Base-by-base conservation (phyloP, 805 yeast species). In the Naumovozyma baii region DNA sequence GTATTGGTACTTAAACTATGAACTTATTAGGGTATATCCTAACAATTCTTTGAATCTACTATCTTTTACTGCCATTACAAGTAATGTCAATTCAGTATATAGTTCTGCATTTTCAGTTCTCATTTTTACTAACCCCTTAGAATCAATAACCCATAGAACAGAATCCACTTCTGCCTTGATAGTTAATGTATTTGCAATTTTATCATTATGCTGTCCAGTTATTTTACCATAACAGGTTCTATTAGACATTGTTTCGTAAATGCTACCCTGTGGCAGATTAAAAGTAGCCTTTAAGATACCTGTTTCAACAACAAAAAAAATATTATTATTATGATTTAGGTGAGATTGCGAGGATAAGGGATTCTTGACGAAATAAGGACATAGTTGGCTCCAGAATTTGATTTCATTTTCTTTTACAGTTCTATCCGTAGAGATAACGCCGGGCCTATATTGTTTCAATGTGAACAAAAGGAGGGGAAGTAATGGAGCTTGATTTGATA, bases 31-130 rank as follows among this genome's bases (percentile, higher is more conserved):
- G 18, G 87, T 72, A 55, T 83, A 84, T 2, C 92, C 85, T 3
- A 90, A 73, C 47, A 86, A 66, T 19, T 83, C 74, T 44, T 78
- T 84, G 50, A 81, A 80, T 46, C 95, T 66, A 50, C 76, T 86
- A 41, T 80, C 78, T 28, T 77, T 68, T 38, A 87, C 62, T 35
- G 76, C 72, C 45, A 81, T 64, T 22, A 80, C 74, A 25, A 86
- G 73, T 34, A 68, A 64, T 36, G 77, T 57, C 31, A 87, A 60
- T 54, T 87, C 95, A 31, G 74, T 71, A 48, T 74, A 82, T 8
- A 83, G 55, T 25, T 66, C 72, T 4, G 60, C 55, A 20, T 84
- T 77, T 17, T 72, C 69, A 12, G 59, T 46, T 49, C 68, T 62
- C 50, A 86, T 56, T 34, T 61, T 65, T 2, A 60, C 55, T 44